Conservation (phyloP, 1,284 basidiomycete genomes). For the Trichosporon sp. region DNA sequence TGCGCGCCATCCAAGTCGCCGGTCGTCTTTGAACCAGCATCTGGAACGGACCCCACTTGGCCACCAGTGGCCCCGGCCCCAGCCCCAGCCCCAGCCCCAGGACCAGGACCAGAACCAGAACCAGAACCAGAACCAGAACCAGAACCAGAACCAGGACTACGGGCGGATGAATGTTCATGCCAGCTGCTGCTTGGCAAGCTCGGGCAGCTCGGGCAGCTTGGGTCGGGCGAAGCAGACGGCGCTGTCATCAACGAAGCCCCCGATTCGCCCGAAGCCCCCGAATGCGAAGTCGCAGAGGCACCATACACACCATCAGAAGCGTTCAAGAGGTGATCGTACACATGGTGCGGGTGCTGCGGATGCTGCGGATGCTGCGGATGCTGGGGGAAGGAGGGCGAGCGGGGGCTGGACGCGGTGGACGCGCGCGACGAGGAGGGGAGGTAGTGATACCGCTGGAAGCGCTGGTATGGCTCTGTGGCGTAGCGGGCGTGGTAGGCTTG, state of each 20-base stretch:
- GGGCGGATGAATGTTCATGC: background rate
- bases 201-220: background rate
- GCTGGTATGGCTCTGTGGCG: background rate
- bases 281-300: too few species aligned
- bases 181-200: background rate
- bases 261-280: too few species aligned
- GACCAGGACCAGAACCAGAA: too few species aligned
- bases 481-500: background rate
- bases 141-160: background rate
- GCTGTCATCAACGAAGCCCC: too few species aligned
- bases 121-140: too few species aligned
- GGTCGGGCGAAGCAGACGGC: background rate
- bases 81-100: background rate
- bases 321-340: background rate
- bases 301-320: background rate
- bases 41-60: background rate
- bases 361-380: background rate
- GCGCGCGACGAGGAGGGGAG: constrained; percentile 3
- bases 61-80: background rate
- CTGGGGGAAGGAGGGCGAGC: background rate
- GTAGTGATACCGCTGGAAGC: background rate
- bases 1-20: too few species aligned
- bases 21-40: background rate
- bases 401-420: background rate
- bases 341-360: background rate